These are phyloP conservation scores for Leccinum olivaceoglutinosum DNA, from an alignment of 1,284 basidiomycete genomes.

Conservation along the genomic window DNA sequence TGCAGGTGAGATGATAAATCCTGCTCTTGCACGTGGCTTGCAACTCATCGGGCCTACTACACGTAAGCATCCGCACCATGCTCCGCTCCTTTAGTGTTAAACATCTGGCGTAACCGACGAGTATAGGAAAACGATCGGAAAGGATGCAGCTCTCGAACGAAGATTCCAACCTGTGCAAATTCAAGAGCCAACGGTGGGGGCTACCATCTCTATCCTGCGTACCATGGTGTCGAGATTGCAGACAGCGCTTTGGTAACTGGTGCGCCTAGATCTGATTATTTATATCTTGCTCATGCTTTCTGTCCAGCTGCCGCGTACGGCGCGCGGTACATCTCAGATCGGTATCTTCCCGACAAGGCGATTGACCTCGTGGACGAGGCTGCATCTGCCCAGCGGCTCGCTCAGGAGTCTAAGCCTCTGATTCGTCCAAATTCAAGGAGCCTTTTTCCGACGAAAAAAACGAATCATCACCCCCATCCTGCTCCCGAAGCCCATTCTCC, in stretches of 20 bases:
- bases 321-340: slow-evolving; percentile 80
- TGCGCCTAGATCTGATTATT: slow-evolving; percentile 34
- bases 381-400: too few species aligned
- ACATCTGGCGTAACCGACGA: slow-evolving; percentile 56
- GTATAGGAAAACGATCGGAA: slow-evolving; percentile 87
- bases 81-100: not conserved
- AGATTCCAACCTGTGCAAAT: slow-evolving; percentile 87
- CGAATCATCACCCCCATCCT: too few species aligned
- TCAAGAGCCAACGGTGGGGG: slow-evolving; percentile 82
- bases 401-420: too few species aligned
- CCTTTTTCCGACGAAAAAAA: too few species aligned
- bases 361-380: too few species aligned
- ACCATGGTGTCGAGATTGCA: slow-evolving; percentile 88
- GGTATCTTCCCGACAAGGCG: too few species aligned
- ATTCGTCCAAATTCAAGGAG: too few species aligned
- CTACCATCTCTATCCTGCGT: slow-evolving; percentile 85
- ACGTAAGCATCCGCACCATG: slow-evolving; percentile 39
- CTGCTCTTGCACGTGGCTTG: slow-evolving; percentile 79
- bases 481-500: too few species aligned
- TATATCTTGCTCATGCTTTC: not conserved
- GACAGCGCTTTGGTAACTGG: slow-evolving; percentile 84
- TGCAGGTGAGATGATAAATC: slow-evolving; percentile 89
- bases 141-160: slow-evolving; percentile 87
- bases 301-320: slow-evolving; percentile 71
- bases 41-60: slow-evolving; percentile 88